These are phyloP conservation scores for Trichoderma endophyticum DNA, from an alignment of 2,329 filamentous ascomycete genomes.

Conservation along the genomic window DNA sequence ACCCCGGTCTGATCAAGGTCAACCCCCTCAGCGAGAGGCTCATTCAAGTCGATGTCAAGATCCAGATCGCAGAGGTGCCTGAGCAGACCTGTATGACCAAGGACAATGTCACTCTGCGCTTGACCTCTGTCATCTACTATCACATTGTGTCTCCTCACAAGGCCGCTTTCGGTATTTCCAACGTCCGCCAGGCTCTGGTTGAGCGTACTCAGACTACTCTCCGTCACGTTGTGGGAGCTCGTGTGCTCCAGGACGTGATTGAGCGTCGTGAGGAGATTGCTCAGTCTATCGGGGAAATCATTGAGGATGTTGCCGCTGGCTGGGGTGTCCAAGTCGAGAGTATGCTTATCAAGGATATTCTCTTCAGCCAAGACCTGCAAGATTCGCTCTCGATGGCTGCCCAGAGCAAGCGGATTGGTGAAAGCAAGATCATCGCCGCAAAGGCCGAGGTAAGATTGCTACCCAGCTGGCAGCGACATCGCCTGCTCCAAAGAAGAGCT, in stretches of 20 bases:
- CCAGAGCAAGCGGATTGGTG: conserved; percentile 96
- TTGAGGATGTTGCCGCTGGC: conserved; percentile 87
- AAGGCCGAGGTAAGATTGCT: conserved; percentile 66
- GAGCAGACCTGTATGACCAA: conserved; percentile 99
- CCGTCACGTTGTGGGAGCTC: conserved; percentile 91
- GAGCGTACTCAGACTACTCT: conserved; percentile 98
- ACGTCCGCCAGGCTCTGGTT: conserved; percentile 91
- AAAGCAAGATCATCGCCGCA: conserved; percentile 96
- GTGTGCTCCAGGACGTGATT: conserved; percentile 95
- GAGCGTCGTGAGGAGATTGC: conserved; percentile 97
- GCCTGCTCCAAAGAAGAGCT: not conserved
- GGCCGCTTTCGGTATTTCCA: conserved; percentile 92
- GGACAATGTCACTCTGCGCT: conserved; percentile 91
- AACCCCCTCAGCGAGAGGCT: conserved; percentile 91
- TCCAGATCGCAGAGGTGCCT: conserved; percentile 95
- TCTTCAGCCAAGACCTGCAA: conserved; percentile 93
- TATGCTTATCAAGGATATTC: conserved; percentile 99
- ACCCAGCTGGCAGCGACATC: not conserved
- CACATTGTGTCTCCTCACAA: conserved; percentile 95
- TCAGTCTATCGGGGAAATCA: conserved; percentile 92
- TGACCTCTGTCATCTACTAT: conserved; percentile 99
- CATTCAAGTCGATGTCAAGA: conserved; percentile 96
- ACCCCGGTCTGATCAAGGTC: conserved; percentile 94
- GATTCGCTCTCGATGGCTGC: conserved; percentile 97
- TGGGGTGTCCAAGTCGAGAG: conserved; percentile 97